Evolutionary conservation across 163 green algal species (phyloP).

Genomic region (Prototheca cutis): DNA sequence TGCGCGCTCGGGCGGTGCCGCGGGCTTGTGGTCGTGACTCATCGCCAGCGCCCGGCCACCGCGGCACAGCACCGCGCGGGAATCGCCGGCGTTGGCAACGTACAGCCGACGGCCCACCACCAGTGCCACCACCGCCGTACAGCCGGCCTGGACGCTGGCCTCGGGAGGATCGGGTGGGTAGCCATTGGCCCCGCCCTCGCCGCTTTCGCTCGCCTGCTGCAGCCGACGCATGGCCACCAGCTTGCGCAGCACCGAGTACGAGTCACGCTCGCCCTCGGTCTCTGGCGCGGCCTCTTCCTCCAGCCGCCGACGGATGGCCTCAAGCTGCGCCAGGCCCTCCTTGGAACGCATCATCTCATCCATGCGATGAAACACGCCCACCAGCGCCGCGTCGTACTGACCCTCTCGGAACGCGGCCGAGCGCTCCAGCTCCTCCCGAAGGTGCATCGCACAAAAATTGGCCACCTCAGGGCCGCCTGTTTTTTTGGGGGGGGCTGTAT

Average conservation of each 20-base stretch:
- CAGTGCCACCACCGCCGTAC: slow-evolving; percentile 71
- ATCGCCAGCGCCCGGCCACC: slow-evolving; percentile 67
- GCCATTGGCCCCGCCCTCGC: slow-evolving; percentile 1
- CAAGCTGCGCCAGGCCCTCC: slow-evolving; percentile 19
- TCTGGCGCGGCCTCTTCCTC: slow-evolving; percentile 13
- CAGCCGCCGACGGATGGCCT: slow-evolving; percentile 6
- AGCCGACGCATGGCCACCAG: slow-evolving; percentile 19
- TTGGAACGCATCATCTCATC: slow-evolving; percentile 50
- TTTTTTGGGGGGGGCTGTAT: background rate
- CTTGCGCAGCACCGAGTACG: slow-evolving; percentile 17
- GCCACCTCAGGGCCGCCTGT: slow-evolving; percentile 64
- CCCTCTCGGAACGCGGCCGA: slow-evolving; percentile 41
- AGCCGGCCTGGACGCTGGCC: slow-evolving; percentile 60
- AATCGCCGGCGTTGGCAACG: slow-evolving; percentile 86
- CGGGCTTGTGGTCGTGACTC: slow-evolving; percentile 88
- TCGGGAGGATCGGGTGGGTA: background rate
- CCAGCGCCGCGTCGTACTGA: background rate
- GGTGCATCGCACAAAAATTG: slow-evolving; percentile 74
- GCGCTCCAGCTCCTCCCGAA: slow-evolving; percentile 57
- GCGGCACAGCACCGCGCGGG: slow-evolving; percentile 77
- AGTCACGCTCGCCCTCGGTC: slow-evolving; percentile 9
- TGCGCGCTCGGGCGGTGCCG: slow-evolving; percentile 52
- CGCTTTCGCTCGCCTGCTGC: background rate
- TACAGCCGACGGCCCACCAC: slow-evolving; percentile 46
- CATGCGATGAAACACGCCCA: slow-evolving; percentile 73